Base-by-base conservation (phyloP, 371 early-diverging fungal genomes). In the Phascolomyces articulosus region DNA sequence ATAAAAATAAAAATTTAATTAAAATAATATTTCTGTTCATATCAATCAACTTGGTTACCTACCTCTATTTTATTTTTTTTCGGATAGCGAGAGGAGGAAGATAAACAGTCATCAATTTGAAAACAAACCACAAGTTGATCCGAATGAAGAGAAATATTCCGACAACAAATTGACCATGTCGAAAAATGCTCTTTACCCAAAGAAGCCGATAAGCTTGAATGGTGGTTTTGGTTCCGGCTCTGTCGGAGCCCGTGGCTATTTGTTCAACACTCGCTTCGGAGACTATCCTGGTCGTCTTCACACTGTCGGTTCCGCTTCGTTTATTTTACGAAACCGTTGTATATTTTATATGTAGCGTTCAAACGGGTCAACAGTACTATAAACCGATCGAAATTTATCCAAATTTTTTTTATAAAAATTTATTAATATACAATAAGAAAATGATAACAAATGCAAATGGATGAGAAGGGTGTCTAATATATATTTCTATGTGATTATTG, bases 221-320 rank as follows among this genome's bases (percentile, higher is more conserved):
- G 61, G 65, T 49, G 62, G 71, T 70, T 66, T 62, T 62, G 68
- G 70, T 54, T 63, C 65, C 66, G 76, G 59, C 66, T 72, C 73
- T 75, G 73, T 75, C 76, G 76, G 73, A 29, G 60, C 68, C 57
- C 64, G 70, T 75, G 64, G 64, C 68, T 64, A 67, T 56, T 55
- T 68, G 62, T 65, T 66, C 73, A 75, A 75, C 76, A 70, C 70
- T 57, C 51, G 65, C 76, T 73, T 70, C 76, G 68, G 64, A 75
- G 72, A 75, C 56, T 29, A 62, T 54, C 23, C 18, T 55, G 61
- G 55, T 68, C 60, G 68, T 68, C 68, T 74, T 70, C 71, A 74
- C 71, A 65, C 71, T 66, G 68, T 60, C 49, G 71, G 59, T 68
- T 66, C 49, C 40, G 40, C 40, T 41, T 47, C 40, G 48, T 31